phyloP scores from a whole-genome alignment of 2,329 filamentous ascomycete genomes.

The Pyrenophora graminea region DNA sequence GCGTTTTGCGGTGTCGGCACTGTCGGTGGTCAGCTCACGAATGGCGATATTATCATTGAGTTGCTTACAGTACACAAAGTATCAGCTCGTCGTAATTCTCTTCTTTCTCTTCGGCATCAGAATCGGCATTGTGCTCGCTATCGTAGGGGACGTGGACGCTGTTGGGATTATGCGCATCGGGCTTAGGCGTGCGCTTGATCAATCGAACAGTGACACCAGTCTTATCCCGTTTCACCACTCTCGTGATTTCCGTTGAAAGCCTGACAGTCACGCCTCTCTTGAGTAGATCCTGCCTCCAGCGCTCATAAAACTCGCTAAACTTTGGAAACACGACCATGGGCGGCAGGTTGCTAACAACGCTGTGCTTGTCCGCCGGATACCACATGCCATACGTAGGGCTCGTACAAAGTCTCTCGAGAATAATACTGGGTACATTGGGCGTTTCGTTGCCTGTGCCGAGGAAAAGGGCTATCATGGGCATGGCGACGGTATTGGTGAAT shows the following conservation, averaged over 20 bases:
- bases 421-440: constrained; percentile 69
- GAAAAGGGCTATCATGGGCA: constrained; percentile 74
- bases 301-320: constrained; percentile 63
- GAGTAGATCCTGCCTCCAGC: constrained; percentile 60
- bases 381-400: constrained; percentile 64
- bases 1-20: constrained; percentile 60
- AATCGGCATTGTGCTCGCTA: constrained; percentile 46
- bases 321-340: constrained; percentile 67
- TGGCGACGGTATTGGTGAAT: constrained; percentile 71
- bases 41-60: not conserved
- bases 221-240: constrained; percentile 57
- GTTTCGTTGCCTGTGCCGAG: constrained; percentile 76
- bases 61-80: constrained; percentile 59
- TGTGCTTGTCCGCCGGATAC: constrained; percentile 57
- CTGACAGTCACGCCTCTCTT: constrained; percentile 61
- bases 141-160: constrained; percentile 49
- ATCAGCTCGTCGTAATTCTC: constrained; percentile 68
- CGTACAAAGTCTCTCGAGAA: constrained; percentile 60
- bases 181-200: constrained; percentile 49
- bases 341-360: constrained; percentile 56
- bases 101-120: constrained; percentile 48
- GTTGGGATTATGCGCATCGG: constrained; percentile 52
- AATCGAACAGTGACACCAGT: constrained; percentile 57
- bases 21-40: constrained; percentile 15
- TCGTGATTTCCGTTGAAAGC: constrained; percentile 60